Base-by-base conservation (phyloP, 2,329 filamentous ascomycete genomes). In the Fusarium tjaetaba region DNA sequence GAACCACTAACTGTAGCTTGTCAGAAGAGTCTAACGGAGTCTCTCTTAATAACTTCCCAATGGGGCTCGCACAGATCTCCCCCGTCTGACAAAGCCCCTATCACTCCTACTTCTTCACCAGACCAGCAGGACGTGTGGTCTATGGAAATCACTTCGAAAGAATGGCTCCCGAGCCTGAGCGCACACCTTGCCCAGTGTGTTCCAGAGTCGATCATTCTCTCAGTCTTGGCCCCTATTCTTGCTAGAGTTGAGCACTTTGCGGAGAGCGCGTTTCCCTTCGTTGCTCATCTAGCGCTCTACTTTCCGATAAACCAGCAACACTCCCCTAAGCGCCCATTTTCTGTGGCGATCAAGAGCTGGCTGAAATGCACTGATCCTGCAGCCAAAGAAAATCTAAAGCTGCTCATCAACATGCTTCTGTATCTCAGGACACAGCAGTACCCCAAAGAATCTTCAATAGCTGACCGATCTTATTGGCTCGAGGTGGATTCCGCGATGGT, bases 371-470 rank as follows among this genome's bases (percentile, higher is more conserved):
- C 65, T 14, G 75, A 64, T 7, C 71, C 80, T 3, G 75, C 75
- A 63, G 88, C 84, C 2, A 88, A 87, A 64, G 87, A 90, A 11
- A 94, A 94, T 76, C 84, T 93, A 57, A 91, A 90, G 68, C 87
- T 96, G 41, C 84, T 97, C 2, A 88, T 98, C 43, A 92, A 94
- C 71, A 89, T 92, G 7, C 86, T 99, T 36, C 84, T 99, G 6
- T 99, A 98, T 79, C 87, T 99, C n/a, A 90, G 95, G 42, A 94
- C 92, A 7, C 95, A 97, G 78, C 87, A 89, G 34, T 83, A 92
- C 20, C 93, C 93, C 0, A 88, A 90, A 18, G 96, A 99, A 80
- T 84, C 85, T 0, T 97, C 94, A 0, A 92, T 93, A 73, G 91
- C 91, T 13, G 94, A 97, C 75, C 90, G 96, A 64, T 86, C 91